Conservation (phyloP, 192 early-diverging fungal species). For the Cetraspora pellucida region DNA sequence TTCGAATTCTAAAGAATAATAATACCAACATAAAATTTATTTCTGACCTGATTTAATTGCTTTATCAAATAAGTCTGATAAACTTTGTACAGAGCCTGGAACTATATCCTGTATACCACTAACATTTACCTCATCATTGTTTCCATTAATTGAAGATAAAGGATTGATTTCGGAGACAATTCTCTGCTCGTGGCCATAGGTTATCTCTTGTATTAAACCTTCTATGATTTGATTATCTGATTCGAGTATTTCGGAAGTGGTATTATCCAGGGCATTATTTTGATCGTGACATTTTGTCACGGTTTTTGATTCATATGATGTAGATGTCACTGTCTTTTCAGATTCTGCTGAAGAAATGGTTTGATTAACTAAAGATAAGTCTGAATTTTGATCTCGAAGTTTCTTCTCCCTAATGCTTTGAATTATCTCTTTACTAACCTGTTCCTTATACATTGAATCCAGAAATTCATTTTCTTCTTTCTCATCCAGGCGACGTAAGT, state of each 20-base stretch:
- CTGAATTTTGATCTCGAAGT: neutral
- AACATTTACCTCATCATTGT: neutral
- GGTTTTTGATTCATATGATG: conserved; percentile 11
- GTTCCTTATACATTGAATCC: too few species aligned
- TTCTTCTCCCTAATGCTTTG: too few species aligned
- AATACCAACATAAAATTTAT: too few species aligned
- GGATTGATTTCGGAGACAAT: conserved; percentile 19
- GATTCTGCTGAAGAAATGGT: neutral
- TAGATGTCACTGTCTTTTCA: neutral
- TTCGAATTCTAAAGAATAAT: too few species aligned
- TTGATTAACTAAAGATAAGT: neutral
- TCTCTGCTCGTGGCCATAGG: neutral
- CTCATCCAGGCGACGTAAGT: too few species aligned
- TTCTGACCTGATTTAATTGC: conserved; percentile 23
- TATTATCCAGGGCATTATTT: neutral
- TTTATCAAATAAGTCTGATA: neutral
- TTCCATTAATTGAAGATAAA: conserved; percentile 1
- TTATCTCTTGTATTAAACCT: conserved; percentile 15
- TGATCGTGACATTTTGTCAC: conserved; percentile 27
- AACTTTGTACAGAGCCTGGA: conserved; percentile 19
- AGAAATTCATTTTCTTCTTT: too few species aligned
- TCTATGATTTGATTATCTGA: conserved; percentile 27
- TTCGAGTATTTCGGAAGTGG: conserved; percentile 18
- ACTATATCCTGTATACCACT: neutral
- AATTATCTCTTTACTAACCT: too few species aligned